Conservation (phyloP, 2,329 filamentous ascomycete genomes). For the Talaromyces sp. region DNA sequence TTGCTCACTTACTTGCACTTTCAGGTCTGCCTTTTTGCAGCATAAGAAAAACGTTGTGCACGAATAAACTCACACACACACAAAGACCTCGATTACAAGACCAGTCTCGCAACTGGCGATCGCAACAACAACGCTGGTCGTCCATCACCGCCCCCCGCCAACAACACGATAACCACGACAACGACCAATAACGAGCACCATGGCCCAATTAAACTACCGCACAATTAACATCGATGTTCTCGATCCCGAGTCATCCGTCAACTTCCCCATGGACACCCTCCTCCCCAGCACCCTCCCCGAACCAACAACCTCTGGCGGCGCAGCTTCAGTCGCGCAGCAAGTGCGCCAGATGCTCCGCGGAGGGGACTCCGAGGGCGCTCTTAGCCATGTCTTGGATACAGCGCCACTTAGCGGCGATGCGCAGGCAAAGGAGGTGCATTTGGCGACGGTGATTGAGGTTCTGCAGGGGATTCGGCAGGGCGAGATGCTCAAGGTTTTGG, state of each 20-base stretch:
- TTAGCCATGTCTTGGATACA: constrained; percentile 78
- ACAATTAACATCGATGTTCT: constrained; percentile 93
- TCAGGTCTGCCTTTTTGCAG: not conserved
- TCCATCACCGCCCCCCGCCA: not conserved
- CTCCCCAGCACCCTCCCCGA: constrained; percentile 65
- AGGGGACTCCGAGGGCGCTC: constrained; percentile 80
- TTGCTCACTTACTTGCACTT: not conserved
- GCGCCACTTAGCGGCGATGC: constrained; percentile 62
- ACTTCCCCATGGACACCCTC: constrained; percentile 85
- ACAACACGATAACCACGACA: not conserved
- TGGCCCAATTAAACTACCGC: constrained; percentile 61
- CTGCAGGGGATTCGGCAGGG: constrained; percentile 93
- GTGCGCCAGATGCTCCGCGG: constrained; percentile 82
- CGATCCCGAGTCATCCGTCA: constrained; percentile 81
- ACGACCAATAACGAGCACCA: constrained; percentile 14
- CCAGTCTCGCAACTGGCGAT: not conserved
- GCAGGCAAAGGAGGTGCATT: constrained; percentile 70
- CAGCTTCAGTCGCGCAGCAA: constrained; percentile 72
- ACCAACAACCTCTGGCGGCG: constrained; percentile 71
- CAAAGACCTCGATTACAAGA: not conserved
- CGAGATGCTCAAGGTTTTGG: constrained; percentile 87
- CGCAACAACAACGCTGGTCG: not conserved
- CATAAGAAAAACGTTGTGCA: not conserved
- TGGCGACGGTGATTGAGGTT: constrained; percentile 86
- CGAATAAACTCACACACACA: not conserved